Base-by-base conservation (phyloP, 1,284 basidiomycete species). In the Bondarzewia mesenterica region DNA sequence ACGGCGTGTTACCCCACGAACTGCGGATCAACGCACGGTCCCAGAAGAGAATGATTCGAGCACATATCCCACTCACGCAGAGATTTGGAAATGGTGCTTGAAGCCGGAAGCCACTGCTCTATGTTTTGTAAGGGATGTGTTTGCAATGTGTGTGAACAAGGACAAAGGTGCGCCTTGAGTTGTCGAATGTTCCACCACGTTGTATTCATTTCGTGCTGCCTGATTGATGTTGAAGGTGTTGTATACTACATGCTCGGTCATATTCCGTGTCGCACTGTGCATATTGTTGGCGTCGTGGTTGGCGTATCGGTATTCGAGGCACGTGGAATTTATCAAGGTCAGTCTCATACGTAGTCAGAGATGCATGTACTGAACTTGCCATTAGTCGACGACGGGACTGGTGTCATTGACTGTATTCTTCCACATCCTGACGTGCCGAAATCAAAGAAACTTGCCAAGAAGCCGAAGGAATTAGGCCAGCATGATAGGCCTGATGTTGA, bases 351-450 rank as follows among this genome's bases (percentile, higher is more conserved):
- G 29, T 32, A 3, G n/a, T 7, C 12, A 10, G 5, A 4, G 29
- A 7, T 7, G 29, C 29, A n/a, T 10, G n/a, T 32, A n/a, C 29
- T 32, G n/a, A 32, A 32, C 50, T 38, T 3, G 44, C 27, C 25
- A 12, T 25, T 51, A 83, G 83, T 89, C 49, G 86, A 89, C 57
- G 86, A 89, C 57, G 82, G 84, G 5, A 82, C 83, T 0, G 75
- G 67, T 20, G 77, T 83, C 3, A 71, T 88, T 25, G 83, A 88
- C 41, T 88, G 85, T 53, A 57, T 70, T 2, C 68, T 77, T 53
- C 66, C 65, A 3, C 68, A 72, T 50, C 54, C 58, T 44, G 51
- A 47, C 18, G 16, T 15, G n/a, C 4, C 21, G 43, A 4, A 43
- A 12, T n/a, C 40, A 50, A 4, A 42, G 43, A 25, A 15, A 35